Evolutionary conservation across 164 flowering plant species (phyloP).

Genomic region (Nymphaea colorata): DNA sequence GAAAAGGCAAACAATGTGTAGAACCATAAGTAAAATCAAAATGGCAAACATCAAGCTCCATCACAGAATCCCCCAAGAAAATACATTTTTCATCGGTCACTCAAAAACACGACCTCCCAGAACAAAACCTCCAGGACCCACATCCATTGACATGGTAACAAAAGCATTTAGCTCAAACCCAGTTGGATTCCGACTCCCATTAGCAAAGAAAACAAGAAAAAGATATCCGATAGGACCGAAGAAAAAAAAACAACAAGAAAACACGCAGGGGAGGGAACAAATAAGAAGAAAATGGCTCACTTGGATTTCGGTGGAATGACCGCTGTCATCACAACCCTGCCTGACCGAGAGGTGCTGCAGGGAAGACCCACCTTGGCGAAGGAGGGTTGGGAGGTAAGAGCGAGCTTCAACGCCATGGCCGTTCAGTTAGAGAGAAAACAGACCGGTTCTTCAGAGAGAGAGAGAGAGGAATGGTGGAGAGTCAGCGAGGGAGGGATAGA

Average conservation of each 20-base stretch:
- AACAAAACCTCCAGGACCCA: not conserved
- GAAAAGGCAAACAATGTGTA: no score
- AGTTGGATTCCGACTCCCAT: not conserved
- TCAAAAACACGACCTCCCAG: not conserved
- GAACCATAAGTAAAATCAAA: no score
- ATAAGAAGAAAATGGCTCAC: slow-evolving; percentile 12
- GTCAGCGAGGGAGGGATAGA: not conserved
- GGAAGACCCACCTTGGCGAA: slow-evolving; percentile 30
- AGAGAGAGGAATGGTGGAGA: not conserved
- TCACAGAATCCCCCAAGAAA: not conserved
- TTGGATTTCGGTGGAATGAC: slow-evolving; percentile 39
- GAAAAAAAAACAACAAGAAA: not conserved
- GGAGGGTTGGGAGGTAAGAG: slow-evolving; percentile 23
- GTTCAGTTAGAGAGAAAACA: slow-evolving; percentile 4
- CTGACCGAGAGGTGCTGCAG: slow-evolving; percentile 34
- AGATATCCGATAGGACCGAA: no score
- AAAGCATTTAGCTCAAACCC: not conserved
- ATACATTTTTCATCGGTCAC: not conserved
- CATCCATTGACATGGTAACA: not conserved
- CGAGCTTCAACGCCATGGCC: slow-evolving; percentile 48
- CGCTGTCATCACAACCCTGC: slow-evolving; percentile 51
- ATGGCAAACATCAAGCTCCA: no score
- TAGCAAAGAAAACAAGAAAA: not conserved
- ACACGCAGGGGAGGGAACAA: not conserved
- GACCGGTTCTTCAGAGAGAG: not conserved